Evolutionary conservation across 2,329 filamentous ascomycete species (phyloP).

Genomic region (Ascochyta fabae): DNA sequence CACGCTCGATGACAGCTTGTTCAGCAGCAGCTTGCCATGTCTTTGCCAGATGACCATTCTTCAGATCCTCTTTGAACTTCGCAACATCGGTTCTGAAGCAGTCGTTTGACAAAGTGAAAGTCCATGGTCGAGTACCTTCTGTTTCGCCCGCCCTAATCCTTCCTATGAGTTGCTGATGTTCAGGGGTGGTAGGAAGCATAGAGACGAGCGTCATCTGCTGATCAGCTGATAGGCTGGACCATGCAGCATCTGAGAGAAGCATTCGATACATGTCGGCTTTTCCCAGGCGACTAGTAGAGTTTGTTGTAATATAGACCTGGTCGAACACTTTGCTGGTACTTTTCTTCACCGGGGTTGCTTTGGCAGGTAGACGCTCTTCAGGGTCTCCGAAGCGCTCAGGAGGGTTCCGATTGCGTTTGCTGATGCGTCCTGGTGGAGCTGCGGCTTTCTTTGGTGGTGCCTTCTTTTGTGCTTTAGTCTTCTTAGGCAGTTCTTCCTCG

Average conservation of each 20-base stretch:
- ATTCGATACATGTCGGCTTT: constrained; percentile 46
- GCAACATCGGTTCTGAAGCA: constrained; percentile 61
- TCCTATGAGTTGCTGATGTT: constrained; percentile 25
- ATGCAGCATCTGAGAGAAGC: constrained; percentile 39
- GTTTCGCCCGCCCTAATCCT: constrained; percentile 23
- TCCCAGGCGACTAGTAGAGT: constrained; percentile 37
- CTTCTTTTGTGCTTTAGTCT: constrained; percentile 14
- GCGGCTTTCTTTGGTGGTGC: constrained; percentile 11
- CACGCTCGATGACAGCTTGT: constrained; percentile 59
- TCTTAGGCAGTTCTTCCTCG: constrained; percentile 1
- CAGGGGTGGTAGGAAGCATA: constrained; percentile 28
- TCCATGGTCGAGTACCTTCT: constrained; percentile 27
- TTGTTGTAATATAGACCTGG: constrained; percentile 41
- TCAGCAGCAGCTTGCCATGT: constrained; percentile 63
- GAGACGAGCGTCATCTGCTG: constrained; percentile 32
- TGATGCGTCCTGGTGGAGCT: constrained; percentile 20
- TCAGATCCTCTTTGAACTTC: constrained; percentile 63
- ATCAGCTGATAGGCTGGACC: constrained; percentile 34
- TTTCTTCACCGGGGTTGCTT: constrained; percentile 17
- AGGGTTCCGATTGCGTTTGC: constrained; percentile 38
- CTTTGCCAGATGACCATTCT: constrained; percentile 62
- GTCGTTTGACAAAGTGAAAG: constrained; percentile 43
- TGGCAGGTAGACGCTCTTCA: constrained; percentile 16
- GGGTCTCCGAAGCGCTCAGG: constrained; percentile 31
- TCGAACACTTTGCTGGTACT: constrained; percentile 34